Base-by-base conservation (phyloP, 2,329 filamentous ascomycete species). In the Exophiala bonariae region DNA sequence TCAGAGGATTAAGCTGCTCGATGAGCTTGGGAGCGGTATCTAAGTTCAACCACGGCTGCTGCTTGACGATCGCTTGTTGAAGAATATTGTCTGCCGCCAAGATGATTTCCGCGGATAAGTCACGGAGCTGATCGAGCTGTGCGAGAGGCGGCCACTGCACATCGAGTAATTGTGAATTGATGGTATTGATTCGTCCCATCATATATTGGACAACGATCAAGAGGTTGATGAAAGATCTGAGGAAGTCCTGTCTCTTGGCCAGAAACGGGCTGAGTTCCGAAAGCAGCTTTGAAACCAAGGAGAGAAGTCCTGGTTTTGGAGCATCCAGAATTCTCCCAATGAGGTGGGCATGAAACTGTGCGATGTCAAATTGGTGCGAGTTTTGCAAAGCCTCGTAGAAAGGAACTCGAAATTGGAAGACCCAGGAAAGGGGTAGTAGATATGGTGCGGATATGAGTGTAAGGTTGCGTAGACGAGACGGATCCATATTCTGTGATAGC, bases 21-120 rank as follows among this genome's bases (percentile, higher is more conserved):
- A 72, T 51, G n/a, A 73, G 54, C 11, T 59, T 53, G 4, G 66
- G 62, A 42, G 66, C 71, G 22, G 62, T 60, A n/a, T 74, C 71
- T 38, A 66, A 66, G 3, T 67, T 67, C 9, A 72, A 47, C 66
- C 69, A 71, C 5, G 67, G 54, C 2, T 63, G 65, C 40, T 74
- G 73, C 44, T 72, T 73, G 6, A 60, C 59, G 16, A 74, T 65
- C 42, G 65, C 64, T 23, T 58, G 54, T 46, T 72, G 68, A 40
- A 70, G 70, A 17, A 58, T 58, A 13, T 59, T 51, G 49, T 72
- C 67, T 8, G 68, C 57, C 19, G 57, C 57, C 19, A 54, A 31
- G 17, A 55, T 41, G 17, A 57, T 43, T 31, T 53, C 33, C 17
- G 45, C 53, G 30, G 39, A 38, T n/a, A 32, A 37, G 19, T 47